Conservation (phyloP, 352 stramenopile species). For the Pythium oligandrum region DNA sequence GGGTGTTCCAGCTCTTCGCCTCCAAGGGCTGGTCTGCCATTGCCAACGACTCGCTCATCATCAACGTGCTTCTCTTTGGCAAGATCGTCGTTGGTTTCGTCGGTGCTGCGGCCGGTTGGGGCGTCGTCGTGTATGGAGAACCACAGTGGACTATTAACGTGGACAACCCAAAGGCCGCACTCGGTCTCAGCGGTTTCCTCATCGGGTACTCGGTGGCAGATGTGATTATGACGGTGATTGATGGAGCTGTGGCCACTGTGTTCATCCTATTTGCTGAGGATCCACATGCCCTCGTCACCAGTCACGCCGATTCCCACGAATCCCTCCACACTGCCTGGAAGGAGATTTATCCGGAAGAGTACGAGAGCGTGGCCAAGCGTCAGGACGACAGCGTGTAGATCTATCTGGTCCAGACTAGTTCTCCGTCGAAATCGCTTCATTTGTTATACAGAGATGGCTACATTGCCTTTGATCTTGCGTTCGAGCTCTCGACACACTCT, state of each 20-base stretch:
- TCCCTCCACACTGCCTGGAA: constrained; percentile 37
- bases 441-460: too few relatives aligned
- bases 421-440: too few relatives aligned
- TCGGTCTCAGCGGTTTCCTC: constrained; percentile 45
- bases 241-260: constrained; percentile 43
- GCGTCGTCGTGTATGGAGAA: constrained; percentile 30
- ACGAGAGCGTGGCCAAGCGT: constrained; percentile 34
- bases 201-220: constrained; percentile 45
- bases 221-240: constrained; percentile 48
- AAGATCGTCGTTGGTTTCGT: constrained; percentile 55
- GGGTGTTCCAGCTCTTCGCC: constrained; percentile 49
- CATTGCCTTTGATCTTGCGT: neutral
- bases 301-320: constrained; percentile 33
- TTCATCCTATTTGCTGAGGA: constrained; percentile 56
- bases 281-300: constrained; percentile 30
- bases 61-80: constrained; percentile 49
- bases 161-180: constrained; percentile 30
- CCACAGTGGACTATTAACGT: constrained; percentile 40
- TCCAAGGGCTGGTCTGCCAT: constrained; percentile 56
- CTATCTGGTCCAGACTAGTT: too few relatives aligned
- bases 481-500: constrained; percentile 11
- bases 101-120: constrained; percentile 38
- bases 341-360: constrained; percentile 48
- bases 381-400: constrained; percentile 26
- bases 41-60: constrained; percentile 68